phyloP scores from a whole-genome alignment of 805 yeast species.

The Suhomyces kilbournensis region DNA sequence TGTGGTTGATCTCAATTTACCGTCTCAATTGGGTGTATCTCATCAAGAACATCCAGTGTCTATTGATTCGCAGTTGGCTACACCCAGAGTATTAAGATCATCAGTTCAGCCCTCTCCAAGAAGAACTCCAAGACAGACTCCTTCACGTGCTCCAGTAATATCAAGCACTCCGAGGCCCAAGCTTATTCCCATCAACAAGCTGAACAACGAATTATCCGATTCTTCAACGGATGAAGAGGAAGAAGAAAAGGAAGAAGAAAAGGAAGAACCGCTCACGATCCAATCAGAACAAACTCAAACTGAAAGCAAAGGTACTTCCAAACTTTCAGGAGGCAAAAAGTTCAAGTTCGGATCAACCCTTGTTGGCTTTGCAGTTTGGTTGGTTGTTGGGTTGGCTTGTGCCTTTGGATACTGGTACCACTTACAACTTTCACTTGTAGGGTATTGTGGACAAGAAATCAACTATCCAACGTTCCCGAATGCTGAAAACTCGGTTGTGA shows the following conservation, averaged over 20 bases:
- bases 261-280: background rate
- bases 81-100: conserved; percentile 8
- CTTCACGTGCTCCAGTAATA: background rate
- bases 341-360: conserved; percentile 2
- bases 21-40: conserved; percentile 31
- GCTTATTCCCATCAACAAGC: conserved; percentile 9
- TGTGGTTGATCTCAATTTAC: conserved; percentile 22
- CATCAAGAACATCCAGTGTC: conserved; percentile 16
- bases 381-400: conserved; percentile 28
- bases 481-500: conserved; percentile 25
- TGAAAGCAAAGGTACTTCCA: background rate
- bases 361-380: conserved; percentile 11
- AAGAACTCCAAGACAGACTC: conserved; percentile 2
- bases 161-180: conserved; percentile 12
- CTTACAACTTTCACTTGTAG: conserved; percentile 58
- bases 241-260: conserved; percentile 1
- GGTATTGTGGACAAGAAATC: conserved; percentile 72
- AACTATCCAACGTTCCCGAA: conserved; percentile 39
- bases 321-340: background rate
- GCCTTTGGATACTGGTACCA: conserved; percentile 56
- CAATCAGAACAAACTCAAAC: background rate
- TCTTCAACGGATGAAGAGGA: conserved; percentile 11
- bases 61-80: background rate
- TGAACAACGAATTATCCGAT: conserved; percentile 10
- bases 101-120: conserved; percentile 9